Base-by-base conservation (phyloP, 306 rosid species). In the Begonia fuchsioides region DNA sequence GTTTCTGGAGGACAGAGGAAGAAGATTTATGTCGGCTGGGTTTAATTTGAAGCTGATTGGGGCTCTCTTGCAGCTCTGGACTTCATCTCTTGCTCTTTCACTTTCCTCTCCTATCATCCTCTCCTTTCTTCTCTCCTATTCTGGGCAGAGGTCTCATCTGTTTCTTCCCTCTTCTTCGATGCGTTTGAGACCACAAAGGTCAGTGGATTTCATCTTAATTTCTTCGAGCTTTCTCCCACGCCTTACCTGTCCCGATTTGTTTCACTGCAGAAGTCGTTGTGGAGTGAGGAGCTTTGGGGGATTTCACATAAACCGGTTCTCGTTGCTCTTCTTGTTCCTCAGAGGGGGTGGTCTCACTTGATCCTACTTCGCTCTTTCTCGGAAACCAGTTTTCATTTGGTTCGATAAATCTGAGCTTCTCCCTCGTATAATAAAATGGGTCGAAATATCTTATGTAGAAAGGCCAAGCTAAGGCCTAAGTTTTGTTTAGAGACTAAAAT, bases 101-200 rank as follows among this genome's bases (percentile, higher is more conserved):
- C 40, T 20, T 47, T 18, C 35, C 10, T 32, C 3, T 6, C 47
- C 41, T 51, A 14, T 35, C 44, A 43, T 14, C 32, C 56, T 50
- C 68, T 73, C 43, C 55, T 60, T 78, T 66, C 53, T 72, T 14
- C 60, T 59, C 66, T 60, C 70, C 75, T 63, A 17, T 39, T 51
- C 46, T 32, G 3, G 51, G 59, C 66, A 74, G 59, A 64, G 79
- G 13, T 62, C 68, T 38, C 70, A 46, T 64, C 65, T 43, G 43
- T 58, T 64, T 57, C 45, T 45, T 19, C 54, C 59, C 15, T 1
- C 60, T 18, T 72, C 65, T 77, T 90, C 96, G 80, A 92, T 92
- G 96, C 81, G 86, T 85, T 81, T 85, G 78, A 77, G 80, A 49
- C 83, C 79, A 17, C 72, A 65, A 62, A 82, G 94, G 94, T 84